Base-by-base conservation (phyloP, 2,329 filamentous ascomycete genomes). In the Pestalotiopsis sp. region DNA sequence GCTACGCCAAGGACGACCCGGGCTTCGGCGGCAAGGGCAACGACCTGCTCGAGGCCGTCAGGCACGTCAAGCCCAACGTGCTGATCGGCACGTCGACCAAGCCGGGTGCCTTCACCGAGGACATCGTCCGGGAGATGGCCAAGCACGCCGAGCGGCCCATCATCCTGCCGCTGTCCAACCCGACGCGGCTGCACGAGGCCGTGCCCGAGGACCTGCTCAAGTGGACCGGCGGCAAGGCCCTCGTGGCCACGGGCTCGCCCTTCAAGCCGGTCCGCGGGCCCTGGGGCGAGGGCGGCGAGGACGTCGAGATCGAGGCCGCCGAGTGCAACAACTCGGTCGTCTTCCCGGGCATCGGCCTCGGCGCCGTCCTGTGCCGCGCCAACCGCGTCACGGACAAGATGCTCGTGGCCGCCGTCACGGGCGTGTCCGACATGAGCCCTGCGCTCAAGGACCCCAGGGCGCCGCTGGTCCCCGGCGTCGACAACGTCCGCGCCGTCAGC, bases 311-410 rank as follows among this genome's bases (percentile, higher is more conserved):
- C 68, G 80, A 85, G 36, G 77, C 87, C 75, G 93, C 93, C 27
- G 94, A 97, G 79, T 97, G 94, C 82, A 97, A 97, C 82, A 97
- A 97, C 81, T 92, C 90, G 0, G 92, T 93, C 41, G 92, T 92
- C 17, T 97, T 97, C 79, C 94, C 94, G 0, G 93, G 93, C 0
- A 95, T 97, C 69, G 94, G 93, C 0, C 89, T 97, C 1, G 94
- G 93, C 12, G 88, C 88, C 7, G 88, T 97, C 0, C 86, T 97
- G 1, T 90, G 86, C 31, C 89, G 93, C 14, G 85, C 91, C 2
- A 85, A 82, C 13, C 84, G 90, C 0, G 80, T 97, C 36, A 92
- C 91, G 0, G 90, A 95, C 70, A 87, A 88, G 71, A 95, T 97
- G 89, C 88, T 97, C 13, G 92, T 97, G 0, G 92, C 92, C 0